These are phyloP conservation scores for Daedaleopsis sinensis DNA, from an alignment of 768 basidiomycete species.

Conservation along the genomic window DNA sequence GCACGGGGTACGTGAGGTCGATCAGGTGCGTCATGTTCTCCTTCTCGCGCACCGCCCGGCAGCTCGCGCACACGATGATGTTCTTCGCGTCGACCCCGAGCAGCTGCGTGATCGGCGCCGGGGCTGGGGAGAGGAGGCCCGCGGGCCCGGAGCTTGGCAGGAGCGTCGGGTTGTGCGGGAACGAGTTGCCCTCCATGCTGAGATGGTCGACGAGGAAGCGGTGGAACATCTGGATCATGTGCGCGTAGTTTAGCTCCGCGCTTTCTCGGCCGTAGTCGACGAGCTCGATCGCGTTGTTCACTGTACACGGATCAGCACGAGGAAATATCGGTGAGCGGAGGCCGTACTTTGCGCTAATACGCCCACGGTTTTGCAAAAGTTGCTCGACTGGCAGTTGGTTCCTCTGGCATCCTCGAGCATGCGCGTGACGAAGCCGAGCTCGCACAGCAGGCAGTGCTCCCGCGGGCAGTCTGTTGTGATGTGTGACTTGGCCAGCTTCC, in stretches of 20 bases:
- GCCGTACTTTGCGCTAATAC: conserved; percentile 80
- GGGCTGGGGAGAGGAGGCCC: conserved; percentile 37
- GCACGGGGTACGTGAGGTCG: conserved; percentile 80
- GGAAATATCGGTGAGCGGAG: background rate
- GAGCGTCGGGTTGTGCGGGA: conserved; percentile 59
- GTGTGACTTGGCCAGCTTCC: conserved; percentile 86
- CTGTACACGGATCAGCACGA: conserved; percentile 35
- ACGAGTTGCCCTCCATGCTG: conserved; percentile 69
- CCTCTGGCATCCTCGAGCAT: conserved; percentile 97
- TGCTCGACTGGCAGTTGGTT: conserved; percentile 94
- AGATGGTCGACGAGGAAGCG: conserved; percentile 90
- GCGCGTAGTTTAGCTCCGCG: conserved; percentile 75
- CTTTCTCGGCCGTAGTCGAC: conserved; percentile 85
- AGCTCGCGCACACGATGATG: conserved; percentile 72
- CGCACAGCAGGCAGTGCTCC: conserved; percentile 94
- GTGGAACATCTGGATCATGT: conserved; percentile 94
- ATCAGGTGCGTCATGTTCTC: conserved; percentile 81
- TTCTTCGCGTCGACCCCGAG: conserved; percentile 81
- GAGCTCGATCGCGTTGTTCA: conserved; percentile 79
- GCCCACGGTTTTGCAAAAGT: conserved; percentile 94
- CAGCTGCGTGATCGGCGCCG: conserved; percentile 84
- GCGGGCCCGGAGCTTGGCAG: conserved; percentile 30
- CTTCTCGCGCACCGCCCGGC: conserved; percentile 72
- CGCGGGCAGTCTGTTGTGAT: conserved; percentile 85
- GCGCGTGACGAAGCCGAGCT: conserved; percentile 89